Percentiles rank a stretch among this genome's conserved stretches.
Conservation (phyloP, 2,329 filamentous ascomycete genomes). For the Blastomyces emzantsi region DNA sequence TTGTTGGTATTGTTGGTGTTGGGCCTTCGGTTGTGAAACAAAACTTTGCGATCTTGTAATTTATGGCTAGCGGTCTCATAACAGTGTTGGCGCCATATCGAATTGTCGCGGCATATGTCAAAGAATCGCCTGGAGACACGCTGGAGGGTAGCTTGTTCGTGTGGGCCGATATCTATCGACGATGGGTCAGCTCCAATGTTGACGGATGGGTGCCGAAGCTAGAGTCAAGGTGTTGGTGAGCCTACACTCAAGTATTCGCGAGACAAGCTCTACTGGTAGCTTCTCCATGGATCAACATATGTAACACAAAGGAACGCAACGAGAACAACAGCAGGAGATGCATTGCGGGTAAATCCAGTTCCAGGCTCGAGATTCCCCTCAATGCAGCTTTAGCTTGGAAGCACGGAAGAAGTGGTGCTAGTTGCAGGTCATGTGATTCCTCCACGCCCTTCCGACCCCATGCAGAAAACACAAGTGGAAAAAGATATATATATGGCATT, state of each 20-base stretch:
- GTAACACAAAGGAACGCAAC: slow-evolving; percentile 19
- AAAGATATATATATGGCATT: background rate
- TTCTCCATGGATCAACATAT: slow-evolving; percentile 37
- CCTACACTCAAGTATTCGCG: slow-evolving; percentile 56
- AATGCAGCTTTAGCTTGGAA: background rate
- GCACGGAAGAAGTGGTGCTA: too few species aligned
- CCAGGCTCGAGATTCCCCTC: slow-evolving; percentile 1
- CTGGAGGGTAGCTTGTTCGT: slow-evolving; percentile 59
- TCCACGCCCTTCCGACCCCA: too few species aligned
- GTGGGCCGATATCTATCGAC: slow-evolving; percentile 51
- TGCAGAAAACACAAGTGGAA: too few species aligned
- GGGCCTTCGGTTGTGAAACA: background rate
- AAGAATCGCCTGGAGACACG: slow-evolving; percentile 59
- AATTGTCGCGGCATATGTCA: slow-evolving; percentile 60
- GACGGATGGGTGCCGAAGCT: slow-evolving; percentile 12
- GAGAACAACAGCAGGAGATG: background rate
- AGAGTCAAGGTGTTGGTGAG: background rate
- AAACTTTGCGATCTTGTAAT: slow-evolving; percentile 10
- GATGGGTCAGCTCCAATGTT: slow-evolving; percentile 18
- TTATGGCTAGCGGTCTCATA: slow-evolving; percentile 44
- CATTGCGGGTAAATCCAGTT: slow-evolving; percentile 1
- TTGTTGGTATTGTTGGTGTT: background rate
- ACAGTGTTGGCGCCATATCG: slow-evolving; percentile 66
- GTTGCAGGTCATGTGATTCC: background rate
- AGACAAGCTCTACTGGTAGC: slow-evolving; percentile 56